These are phyloP conservation scores for Cystobasidium tubakii DNA, from an alignment of 768 basidiomycete genomes.

Conservation along the genomic window DNA sequence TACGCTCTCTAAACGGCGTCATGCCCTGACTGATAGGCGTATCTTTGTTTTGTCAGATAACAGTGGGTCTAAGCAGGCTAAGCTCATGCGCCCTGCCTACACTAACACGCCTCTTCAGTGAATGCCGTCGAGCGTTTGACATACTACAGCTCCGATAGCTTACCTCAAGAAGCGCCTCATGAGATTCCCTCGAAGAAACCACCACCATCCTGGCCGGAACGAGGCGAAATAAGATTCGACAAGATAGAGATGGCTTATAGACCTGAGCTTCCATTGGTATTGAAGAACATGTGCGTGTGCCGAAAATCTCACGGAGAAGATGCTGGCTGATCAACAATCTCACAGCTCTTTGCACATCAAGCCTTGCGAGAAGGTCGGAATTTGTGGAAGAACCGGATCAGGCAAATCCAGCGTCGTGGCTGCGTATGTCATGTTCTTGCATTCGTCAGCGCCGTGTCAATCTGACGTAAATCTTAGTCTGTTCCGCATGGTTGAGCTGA, in stretches of 20 bases:
- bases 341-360: conserved; percentile 71
- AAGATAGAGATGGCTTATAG: conserved; percentile 73
- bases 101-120: conserved; percentile 53
- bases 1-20: neutral
- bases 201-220: conserved; percentile 63
- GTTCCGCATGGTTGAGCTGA: conserved; percentile 39
- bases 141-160: conserved; percentile 70
- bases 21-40: neutral
- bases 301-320: conserved; percentile 69
- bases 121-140: conserved; percentile 64
- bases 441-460: conserved; percentile 74
- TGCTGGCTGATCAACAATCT: conserved; percentile 72
- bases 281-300: conserved; percentile 65
- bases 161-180: conserved; percentile 70
- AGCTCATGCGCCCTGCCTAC: neutral
- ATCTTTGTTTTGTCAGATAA: neutral
- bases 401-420: conserved; percentile 35
- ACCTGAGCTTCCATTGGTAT: conserved; percentile 76
- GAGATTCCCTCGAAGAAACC: conserved; percentile 62
- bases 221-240: conserved; percentile 68
- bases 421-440: conserved; percentile 64
- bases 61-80: neutral
- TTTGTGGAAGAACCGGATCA: conserved; percentile 26
- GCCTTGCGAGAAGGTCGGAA: conserved; percentile 46
- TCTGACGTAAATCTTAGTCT: conserved; percentile 66